Percentiles rank a stretch among this genome's conserved stretches.
Evolutionary conservation across 1,139 yeast species (phyloP).

Genomic region (Trichomonascaceae sp.): DNA sequence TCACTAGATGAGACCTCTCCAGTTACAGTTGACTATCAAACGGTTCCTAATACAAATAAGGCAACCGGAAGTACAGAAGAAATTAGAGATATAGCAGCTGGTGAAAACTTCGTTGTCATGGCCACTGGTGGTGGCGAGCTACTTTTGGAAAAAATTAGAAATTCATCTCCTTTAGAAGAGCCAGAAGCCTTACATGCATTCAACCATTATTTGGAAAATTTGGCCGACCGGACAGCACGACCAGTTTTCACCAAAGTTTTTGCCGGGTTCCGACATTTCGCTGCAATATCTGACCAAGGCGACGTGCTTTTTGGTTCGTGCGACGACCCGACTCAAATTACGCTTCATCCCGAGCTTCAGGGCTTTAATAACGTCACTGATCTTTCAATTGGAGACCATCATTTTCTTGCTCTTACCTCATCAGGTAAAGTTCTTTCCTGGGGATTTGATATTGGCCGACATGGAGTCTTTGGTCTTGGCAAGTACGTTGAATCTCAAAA

Average conservation of each 20-base stretch:
- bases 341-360: slow-evolving; percentile 42
- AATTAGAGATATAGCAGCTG: slow-evolving; percentile 18
- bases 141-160: slow-evolving; percentile 35
- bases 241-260: slow-evolving; percentile 33
- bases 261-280: slow-evolving; percentile 48
- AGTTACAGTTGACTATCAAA: slow-evolving; percentile 12
- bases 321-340: slow-evolving; percentile 23
- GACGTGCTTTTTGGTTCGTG: slow-evolving; percentile 43
- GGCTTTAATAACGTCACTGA: slow-evolving; percentile 44
- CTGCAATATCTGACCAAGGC: slow-evolving; percentile 48
- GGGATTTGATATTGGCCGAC: slow-evolving; percentile 58
- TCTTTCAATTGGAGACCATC: slow-evolving; percentile 70
- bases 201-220: slow-evolving; percentile 7
- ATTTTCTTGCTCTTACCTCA: slow-evolving; percentile 54
- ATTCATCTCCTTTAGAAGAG: slow-evolving; percentile 4
- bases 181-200: slow-evolving; percentile 12
- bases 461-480: slow-evolving; percentile 74
- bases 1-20: slow-evolving; percentile 38
- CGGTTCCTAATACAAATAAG: slow-evolving; percentile 18
- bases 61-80: slow-evolving; percentile 23
- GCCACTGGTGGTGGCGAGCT: slow-evolving; percentile 44
- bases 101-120: slow-evolving; percentile 48
- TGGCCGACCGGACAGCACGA: slow-evolving; percentile 2
- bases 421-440: slow-evolving; percentile 59
- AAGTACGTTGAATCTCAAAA: background rate